Conservation (phyloP, 2,329 filamentous ascomycete genomes). For the Fusarium heterosporum region DNA sequence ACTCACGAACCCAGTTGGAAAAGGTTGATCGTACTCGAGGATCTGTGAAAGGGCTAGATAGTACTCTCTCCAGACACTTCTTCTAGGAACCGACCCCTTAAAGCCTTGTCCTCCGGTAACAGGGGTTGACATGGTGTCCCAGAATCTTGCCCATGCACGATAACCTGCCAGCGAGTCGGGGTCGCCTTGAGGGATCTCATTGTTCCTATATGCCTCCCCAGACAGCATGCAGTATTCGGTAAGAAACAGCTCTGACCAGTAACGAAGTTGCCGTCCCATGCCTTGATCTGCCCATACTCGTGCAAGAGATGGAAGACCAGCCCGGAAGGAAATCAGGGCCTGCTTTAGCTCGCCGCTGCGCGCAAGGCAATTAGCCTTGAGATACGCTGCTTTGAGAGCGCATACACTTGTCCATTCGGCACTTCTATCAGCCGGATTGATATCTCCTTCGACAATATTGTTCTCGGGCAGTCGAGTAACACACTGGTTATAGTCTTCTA, state of each 20-base stretch:
- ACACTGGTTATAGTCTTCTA: conserved; percentile 73
- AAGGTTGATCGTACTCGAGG: conserved; percentile 73
- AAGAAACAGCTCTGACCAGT: conserved; percentile 83
- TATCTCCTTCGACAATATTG: conserved; percentile 63
- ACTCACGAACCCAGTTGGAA: conserved; percentile 61
- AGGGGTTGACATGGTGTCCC: conserved; percentile 64
- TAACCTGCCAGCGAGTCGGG: conserved; percentile 67
- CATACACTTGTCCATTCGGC: conserved; percentile 86
- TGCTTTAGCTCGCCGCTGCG: conserved; percentile 63
- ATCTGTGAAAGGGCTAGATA: conserved; percentile 83
- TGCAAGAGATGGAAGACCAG: conserved; percentile 72
- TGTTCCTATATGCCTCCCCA: conserved; percentile 67
- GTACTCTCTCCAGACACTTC: conserved; percentile 86
- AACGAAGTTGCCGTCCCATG: conserved; percentile 73
- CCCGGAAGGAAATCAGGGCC: conserved; percentile 74
- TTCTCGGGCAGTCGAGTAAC: conserved; percentile 70
- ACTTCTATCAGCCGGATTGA: conserved; percentile 65
- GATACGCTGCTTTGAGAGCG: conserved; percentile 80
- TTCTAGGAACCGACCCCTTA: conserved; percentile 68
- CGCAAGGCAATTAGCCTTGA: conserved; percentile 75
- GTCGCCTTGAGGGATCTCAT: conserved; percentile 63
- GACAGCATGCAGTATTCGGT: conserved; percentile 80
- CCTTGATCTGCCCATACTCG: conserved; percentile 62
- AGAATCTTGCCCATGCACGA: conserved; percentile 77
- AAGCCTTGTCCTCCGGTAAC: conserved; percentile 68